A percentile compares a stretch with the other conserved stretches of the same genome.
These are phyloP conservation scores for Tetracladium marchalianum DNA, from an alignment of 495 filamentous ascomycete genomes.

Conservation along the genomic window DNA sequence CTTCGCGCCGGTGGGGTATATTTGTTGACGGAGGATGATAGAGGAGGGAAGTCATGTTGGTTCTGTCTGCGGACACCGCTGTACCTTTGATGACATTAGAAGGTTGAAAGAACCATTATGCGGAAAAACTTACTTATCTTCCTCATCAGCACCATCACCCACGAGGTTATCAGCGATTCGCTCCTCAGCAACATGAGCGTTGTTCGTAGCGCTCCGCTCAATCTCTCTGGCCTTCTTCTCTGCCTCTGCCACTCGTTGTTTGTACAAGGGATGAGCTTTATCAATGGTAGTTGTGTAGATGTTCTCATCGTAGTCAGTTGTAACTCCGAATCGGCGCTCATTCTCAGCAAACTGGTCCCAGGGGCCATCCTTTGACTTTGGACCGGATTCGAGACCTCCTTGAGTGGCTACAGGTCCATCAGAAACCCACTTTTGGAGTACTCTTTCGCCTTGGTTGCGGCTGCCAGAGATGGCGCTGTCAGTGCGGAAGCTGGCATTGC, in stretches of 20 bases:
- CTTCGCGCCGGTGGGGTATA: constrained; percentile 86
- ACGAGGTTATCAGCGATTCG: constrained; percentile 53
- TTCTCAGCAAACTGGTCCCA: constrained; percentile 98
- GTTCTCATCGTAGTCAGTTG: constrained; percentile 82
- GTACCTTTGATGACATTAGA: constrained; percentile 49
- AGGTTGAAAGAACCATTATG: background rate
- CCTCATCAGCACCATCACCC: constrained; percentile 67
- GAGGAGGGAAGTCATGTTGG: constrained; percentile 52
- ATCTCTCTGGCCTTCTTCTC: constrained; percentile 86
- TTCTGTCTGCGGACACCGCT: constrained; percentile 74
- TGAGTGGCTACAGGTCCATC: constrained; percentile 47
- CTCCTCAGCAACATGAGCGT: constrained; percentile 82
- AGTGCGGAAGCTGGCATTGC: constrained; percentile 54
- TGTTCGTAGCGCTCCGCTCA: constrained; percentile 55
- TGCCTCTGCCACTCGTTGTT: constrained; percentile 63
- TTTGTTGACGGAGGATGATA: constrained; percentile 48
- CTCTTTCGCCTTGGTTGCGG: constrained; percentile 56
- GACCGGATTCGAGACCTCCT: constrained; percentile 54
- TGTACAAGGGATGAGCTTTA: constrained; percentile 68
- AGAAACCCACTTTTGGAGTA: constrained; percentile 81
- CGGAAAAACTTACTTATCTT: constrained; percentile 62
- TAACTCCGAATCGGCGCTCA: constrained; percentile 75
- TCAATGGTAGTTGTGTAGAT: constrained; percentile 90
- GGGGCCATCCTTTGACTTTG: constrained; percentile 14
- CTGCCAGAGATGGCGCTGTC: constrained; percentile 81